A percentile compares a stretch with the other conserved stretches of the same genome.
phyloP scores from a whole-genome alignment of 306 rosid genomes.

The Castanospermum australe region DNA sequence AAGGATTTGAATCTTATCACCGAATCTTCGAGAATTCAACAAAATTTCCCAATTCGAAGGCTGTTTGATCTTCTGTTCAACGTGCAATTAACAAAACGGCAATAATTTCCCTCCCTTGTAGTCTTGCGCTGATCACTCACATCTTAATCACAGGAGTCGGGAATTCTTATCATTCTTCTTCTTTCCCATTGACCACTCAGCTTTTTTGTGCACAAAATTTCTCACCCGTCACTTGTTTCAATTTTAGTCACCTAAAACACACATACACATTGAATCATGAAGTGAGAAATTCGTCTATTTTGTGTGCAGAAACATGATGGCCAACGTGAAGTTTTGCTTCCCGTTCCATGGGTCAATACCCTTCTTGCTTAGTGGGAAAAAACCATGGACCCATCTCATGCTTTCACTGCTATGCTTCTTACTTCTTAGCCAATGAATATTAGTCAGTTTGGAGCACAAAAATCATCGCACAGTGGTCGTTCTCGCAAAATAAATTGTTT shows the following conservation, averaged over 20 bases:
- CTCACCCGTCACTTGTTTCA: neutral
- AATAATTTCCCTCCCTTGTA: neutral
- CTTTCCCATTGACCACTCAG: slow-evolving; percentile 11
- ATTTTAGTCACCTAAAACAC: neutral
- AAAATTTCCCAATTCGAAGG: slow-evolving; percentile 26
- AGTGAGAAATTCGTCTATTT: neutral
- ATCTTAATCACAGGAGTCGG: neutral
- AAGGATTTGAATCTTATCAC: no score
- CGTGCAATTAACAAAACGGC: neutral
- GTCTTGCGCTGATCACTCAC: slow-evolving; percentile 28
- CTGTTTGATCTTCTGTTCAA: slow-evolving; percentile 8
- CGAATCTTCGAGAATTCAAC: neutral
- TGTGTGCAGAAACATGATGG: neutral
- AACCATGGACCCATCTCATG: slow-evolving; percentile 24
- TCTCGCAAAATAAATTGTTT: neutral
- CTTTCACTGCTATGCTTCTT: neutral
- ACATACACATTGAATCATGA: neutral
- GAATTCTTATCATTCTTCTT: slow-evolving; percentile 8
- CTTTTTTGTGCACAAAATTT: neutral
- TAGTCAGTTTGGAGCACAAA: neutral
- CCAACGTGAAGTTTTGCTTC: slow-evolving; percentile 5
- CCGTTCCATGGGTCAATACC: slow-evolving; percentile 22
- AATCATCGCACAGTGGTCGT: neutral
- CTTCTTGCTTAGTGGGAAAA: slow-evolving; percentile 21
- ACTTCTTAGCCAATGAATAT: neutral